phyloP scores from a whole-genome alignment of 345 rosid species.

The Citrus trifoliata region DNA sequence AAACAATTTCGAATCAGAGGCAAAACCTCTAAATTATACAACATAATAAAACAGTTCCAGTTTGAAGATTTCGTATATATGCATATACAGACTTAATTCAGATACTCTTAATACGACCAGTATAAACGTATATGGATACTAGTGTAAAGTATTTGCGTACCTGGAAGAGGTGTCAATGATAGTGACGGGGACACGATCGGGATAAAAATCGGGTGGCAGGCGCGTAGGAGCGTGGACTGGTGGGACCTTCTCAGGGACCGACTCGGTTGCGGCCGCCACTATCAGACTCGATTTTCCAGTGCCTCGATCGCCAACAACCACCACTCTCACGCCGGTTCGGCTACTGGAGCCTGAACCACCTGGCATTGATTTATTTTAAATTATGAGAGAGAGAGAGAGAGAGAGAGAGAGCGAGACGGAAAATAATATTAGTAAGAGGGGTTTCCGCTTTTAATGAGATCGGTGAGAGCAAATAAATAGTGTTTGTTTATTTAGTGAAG shows the following conservation, averaged over 20 bases:
- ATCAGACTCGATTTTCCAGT: constrained; percentile 83
- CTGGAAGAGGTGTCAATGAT: constrained; percentile 79
- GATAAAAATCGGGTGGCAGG: constrained; percentile 68
- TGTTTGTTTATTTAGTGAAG: background rate
- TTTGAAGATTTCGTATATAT: background rate
- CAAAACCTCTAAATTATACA: background rate
- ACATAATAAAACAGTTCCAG: background rate
- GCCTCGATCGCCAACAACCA: constrained; percentile 70
- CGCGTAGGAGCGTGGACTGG: constrained; percentile 63
- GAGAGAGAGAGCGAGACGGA: background rate
- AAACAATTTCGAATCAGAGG: background rate
- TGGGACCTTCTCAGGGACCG: constrained; percentile 62
- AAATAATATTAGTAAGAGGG: background rate
- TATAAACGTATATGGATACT: background rate
- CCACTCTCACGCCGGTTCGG: constrained; percentile 57
- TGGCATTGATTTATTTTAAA: constrained; percentile 28
- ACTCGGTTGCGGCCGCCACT: constrained; percentile 59
- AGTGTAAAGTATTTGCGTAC: constrained; percentile 22
- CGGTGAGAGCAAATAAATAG: background rate
- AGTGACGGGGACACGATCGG: constrained; percentile 73
- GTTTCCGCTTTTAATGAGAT: constrained; percentile 1
- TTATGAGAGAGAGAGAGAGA: background rate
- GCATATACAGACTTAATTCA: background rate
- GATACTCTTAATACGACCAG: background rate
- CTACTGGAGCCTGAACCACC: constrained; percentile 45